phyloP scores from a whole-genome alignment of 176 grass and related monocot genomes.

The Secale cereale region DNA sequence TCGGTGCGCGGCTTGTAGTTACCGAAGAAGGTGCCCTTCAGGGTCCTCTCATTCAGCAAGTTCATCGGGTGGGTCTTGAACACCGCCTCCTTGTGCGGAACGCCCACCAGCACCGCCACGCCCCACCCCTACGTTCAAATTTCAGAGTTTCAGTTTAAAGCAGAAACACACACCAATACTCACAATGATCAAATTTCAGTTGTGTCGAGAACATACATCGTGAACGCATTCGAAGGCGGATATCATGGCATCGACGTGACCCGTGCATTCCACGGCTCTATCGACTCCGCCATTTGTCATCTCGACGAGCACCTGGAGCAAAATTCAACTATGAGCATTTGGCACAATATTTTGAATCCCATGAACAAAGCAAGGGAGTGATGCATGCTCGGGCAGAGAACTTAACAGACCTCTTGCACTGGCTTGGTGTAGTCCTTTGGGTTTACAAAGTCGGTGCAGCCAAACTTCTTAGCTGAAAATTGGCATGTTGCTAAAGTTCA shows the following conservation, averaged over 20 bases:
- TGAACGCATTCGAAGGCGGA: constrained; percentile 51
- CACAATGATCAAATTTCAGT: neutral
- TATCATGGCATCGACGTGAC: constrained; percentile 48
- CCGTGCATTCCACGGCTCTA: constrained; percentile 77
- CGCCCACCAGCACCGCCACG: constrained; percentile 50
- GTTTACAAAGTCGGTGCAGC: constrained; percentile 78
- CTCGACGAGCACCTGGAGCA: neutral
- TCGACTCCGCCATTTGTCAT: constrained; percentile 63
- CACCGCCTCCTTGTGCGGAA: constrained; percentile 38
- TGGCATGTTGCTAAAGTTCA: neutral
- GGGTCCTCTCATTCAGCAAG: constrained; percentile 45
- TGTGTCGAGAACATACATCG: constrained; percentile 19
- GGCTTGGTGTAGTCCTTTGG: constrained; percentile 66
- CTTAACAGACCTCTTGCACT: constrained; percentile 62
- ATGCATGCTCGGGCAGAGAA: neutral
- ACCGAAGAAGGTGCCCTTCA: constrained; percentile 51
- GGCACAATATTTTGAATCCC: neutral
- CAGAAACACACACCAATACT: neutral
- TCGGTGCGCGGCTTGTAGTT: constrained; percentile 47
- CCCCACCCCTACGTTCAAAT: constrained; percentile 27
- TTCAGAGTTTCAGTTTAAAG: neutral
- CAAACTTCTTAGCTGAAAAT: constrained; percentile 79
- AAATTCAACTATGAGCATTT: neutral
- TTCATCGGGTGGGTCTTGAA: constrained; percentile 54
- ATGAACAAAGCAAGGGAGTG: neutral